phyloP scores from a whole-genome alignment of 495 filamentous ascomycete genomes.

The Cercophora samala region DNA sequence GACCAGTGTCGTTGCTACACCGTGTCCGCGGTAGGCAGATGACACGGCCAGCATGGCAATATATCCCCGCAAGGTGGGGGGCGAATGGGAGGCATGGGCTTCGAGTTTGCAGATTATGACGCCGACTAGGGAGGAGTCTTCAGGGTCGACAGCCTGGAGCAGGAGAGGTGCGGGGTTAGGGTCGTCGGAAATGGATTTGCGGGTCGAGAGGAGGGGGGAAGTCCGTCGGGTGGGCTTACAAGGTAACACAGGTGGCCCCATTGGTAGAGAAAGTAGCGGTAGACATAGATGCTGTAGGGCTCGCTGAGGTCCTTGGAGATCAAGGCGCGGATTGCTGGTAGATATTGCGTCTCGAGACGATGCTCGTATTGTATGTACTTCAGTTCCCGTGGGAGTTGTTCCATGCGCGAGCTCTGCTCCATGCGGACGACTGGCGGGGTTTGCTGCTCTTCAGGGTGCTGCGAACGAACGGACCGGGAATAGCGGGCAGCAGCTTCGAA shows the following conservation, averaged over 20 bases:
- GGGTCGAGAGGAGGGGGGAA: background rate
- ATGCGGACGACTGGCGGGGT: conserved; percentile 2
- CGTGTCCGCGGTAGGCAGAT: conserved; percentile 70
- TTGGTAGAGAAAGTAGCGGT: conserved; percentile 97
- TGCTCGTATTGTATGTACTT: conserved; percentile 82
- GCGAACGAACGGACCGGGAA: background rate
- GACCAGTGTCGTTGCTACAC: conserved; percentile 90
- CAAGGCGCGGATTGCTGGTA: conserved; percentile 82
- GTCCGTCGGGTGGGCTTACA: conserved; percentile 42
- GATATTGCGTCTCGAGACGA: conserved; percentile 71
- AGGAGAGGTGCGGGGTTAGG: background rate
- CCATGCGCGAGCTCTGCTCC: conserved; percentile 24
- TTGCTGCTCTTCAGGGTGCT: background rate
- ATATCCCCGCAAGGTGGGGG: conserved; percentile 83
- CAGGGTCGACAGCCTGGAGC: conserved; percentile 62
- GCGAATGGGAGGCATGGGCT: conserved; percentile 64
- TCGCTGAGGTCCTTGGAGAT: conserved; percentile 98
- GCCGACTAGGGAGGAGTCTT: conserved; percentile 58
- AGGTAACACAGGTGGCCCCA: conserved; percentile 97
- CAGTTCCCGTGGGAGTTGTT: conserved; percentile 52
- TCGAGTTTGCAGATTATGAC: conserved; percentile 98
- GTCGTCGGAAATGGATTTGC: conserved; percentile 14
- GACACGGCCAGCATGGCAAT: conserved; percentile 96
- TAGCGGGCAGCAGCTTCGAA: background rate
- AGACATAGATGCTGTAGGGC: conserved; percentile 99